Conservation (phyloP, 306 rosid genomes). For the Cucurbita moschata region DNA sequence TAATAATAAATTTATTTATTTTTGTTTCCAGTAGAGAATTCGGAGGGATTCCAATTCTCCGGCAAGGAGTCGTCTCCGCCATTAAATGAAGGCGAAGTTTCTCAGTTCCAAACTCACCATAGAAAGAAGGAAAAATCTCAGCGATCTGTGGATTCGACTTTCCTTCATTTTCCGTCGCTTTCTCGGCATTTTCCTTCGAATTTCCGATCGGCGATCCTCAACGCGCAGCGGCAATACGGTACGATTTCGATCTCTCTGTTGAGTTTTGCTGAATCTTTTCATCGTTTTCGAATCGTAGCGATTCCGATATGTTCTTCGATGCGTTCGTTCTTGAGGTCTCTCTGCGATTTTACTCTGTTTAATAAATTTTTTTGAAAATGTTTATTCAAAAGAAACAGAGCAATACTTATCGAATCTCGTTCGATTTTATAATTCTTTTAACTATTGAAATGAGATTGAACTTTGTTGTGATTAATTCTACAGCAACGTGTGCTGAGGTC, state of each 20-base stretch:
- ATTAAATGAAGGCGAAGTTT: not conserved
- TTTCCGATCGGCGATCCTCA: not conserved
- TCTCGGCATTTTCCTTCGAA: not conserved
- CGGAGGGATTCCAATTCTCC: not conserved
- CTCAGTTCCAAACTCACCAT: not conserved
- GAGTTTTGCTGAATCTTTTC: no score
- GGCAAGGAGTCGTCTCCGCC: not conserved
- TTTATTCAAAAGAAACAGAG: no score
- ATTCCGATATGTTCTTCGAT: not conserved
- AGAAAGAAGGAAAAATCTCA: no score
- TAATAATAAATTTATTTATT: no score
- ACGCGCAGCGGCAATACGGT: not conserved
- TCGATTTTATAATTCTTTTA: no score
- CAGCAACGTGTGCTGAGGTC: constrained; percentile 19
- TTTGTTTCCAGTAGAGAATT: not conserved
- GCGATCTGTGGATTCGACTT: not conserved
- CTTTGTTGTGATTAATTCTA: not conserved
- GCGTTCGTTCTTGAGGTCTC: not conserved
- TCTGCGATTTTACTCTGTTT: no score
- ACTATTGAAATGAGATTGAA: no score
- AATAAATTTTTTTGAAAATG: no score
- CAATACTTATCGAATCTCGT: no score
- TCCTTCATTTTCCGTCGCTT: not conserved
- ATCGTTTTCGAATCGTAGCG: not conserved
- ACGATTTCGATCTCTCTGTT: not conserved